These are phyloP conservation scores for Phytophthora megakarya DNA, from an alignment of 352 stramenopile species.

Conservation along the genomic window DNA sequence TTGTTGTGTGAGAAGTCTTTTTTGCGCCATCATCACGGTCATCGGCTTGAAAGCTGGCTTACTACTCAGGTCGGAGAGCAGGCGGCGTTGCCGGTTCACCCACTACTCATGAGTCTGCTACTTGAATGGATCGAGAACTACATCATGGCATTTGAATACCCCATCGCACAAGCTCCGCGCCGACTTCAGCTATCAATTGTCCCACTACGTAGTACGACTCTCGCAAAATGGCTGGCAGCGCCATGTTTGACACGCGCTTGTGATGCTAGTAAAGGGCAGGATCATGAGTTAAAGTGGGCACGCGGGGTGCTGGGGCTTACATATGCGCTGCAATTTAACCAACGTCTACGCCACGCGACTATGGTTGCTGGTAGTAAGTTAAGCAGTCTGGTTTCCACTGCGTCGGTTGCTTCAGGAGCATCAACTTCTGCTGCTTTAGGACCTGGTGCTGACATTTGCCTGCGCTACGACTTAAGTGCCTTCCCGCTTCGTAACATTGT, in stretches of 20 bases:
- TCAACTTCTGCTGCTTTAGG: slow-evolving; percentile 35
- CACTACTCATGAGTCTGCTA: slow-evolving; percentile 55
- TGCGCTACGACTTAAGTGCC: slow-evolving; percentile 52
- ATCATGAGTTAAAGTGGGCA: slow-evolving; percentile 38
- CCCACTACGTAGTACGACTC: slow-evolving; percentile 45
- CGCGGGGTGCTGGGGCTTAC: slow-evolving; percentile 49
- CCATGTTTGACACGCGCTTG: slow-evolving; percentile 24
- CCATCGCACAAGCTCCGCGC: slow-evolving; percentile 54
- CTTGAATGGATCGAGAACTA: slow-evolving; percentile 83
- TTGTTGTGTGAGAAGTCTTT: slow-evolving; percentile 74
- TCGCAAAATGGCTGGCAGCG: slow-evolving; percentile 47
- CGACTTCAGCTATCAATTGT: slow-evolving; percentile 65
- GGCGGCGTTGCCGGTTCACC: slow-evolving; percentile 52
- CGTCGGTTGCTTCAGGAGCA: slow-evolving; percentile 29
- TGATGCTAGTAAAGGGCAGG: slow-evolving; percentile 11
- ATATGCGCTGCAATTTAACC: slow-evolving; percentile 75
- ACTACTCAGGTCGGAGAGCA: slow-evolving; percentile 45
- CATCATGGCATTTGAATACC: slow-evolving; percentile 76
- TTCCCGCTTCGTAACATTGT: slow-evolving; percentile 60
- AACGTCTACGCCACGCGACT: slow-evolving; percentile 58
- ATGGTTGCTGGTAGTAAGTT: slow-evolving; percentile 62
- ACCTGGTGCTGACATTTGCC: slow-evolving; percentile 49
- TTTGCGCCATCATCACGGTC: slow-evolving; percentile 59
- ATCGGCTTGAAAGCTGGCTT: slow-evolving; percentile 63
- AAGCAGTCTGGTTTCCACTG: slow-evolving; percentile 40